Evolutionary conservation across 495 filamentous ascomycete genomes (phyloP).

Genomic region (Talaromyces proteolyticus): DNA sequence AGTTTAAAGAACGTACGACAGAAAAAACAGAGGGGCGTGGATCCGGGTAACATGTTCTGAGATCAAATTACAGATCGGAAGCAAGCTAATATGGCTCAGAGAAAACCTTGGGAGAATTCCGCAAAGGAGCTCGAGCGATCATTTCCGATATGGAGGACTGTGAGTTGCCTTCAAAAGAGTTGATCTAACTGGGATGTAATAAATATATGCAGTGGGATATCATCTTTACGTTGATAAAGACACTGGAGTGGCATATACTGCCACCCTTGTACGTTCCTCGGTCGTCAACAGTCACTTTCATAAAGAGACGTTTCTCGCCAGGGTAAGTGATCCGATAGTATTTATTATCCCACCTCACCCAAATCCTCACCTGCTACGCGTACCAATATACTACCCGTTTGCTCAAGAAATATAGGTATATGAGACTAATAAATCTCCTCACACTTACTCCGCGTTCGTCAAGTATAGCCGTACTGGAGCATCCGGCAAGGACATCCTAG

Average conservation of each 20-base stretch:
- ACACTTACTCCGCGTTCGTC: constrained; percentile 35
- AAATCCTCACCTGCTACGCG: not conserved
- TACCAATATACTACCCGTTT: constrained; percentile 7
- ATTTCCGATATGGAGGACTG: constrained; percentile 2
- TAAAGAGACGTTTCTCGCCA: constrained; percentile 21
- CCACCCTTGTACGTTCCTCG: constrained; percentile 14
- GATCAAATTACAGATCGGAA: not conserved
- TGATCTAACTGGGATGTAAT: too few relatives aligned
- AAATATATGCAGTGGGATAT: constrained; percentile 14
- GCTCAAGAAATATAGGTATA: constrained; percentile 39
- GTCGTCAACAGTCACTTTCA: not conserved
- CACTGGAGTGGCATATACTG: constrained; percentile 10
- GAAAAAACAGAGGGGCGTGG: constrained; percentile 18
- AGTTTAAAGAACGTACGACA: constrained; percentile 10
- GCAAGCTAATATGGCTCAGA: not conserved
- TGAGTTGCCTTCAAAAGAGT: not conserved
- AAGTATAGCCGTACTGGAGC: constrained; percentile 28
- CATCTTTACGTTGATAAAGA: constrained; percentile 15
- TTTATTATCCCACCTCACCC: not conserved
- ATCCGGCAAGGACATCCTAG: constrained; percentile 20
- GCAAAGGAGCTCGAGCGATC: not conserved
- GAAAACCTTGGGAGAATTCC: not conserved
- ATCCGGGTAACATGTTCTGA: constrained; percentile 10
- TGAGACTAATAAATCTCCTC: constrained; percentile 38
- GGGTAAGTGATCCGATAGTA: constrained; percentile 16